phyloP scores from a whole-genome alignment of 352 stramenopile genomes.

The Phytophthora tentaculata region DNA sequence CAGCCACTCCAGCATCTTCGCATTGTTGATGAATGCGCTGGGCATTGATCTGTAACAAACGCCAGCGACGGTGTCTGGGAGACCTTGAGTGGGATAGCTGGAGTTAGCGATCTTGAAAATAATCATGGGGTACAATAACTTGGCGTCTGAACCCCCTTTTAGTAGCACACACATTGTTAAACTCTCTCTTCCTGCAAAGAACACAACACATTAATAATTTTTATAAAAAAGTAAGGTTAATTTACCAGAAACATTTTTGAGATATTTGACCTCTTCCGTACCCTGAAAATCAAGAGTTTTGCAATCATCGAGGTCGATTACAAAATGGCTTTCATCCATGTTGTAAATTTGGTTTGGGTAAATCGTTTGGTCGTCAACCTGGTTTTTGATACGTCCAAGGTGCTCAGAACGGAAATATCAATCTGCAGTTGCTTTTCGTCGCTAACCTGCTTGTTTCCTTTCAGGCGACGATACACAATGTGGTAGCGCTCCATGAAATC shows the following conservation, averaged over 20 bases:
- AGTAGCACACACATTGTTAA: too few relatives aligned
- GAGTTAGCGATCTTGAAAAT: too few relatives aligned
- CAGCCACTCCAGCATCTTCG: too few relatives aligned
- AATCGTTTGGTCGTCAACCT: neutral
- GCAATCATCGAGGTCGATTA: neutral
- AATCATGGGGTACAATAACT: too few relatives aligned
- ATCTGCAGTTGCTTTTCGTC: neutral
- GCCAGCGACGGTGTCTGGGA: too few relatives aligned
- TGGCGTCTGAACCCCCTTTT: too few relatives aligned
- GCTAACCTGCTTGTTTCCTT: neutral
- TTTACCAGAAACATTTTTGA: neutral
- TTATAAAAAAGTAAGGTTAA: neutral
- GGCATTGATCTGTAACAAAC: too few relatives aligned
- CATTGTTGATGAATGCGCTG: too few relatives aligned
- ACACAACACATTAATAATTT: neutral
- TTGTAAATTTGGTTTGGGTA: neutral
- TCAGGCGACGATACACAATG: too few relatives aligned
- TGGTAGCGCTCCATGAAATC: too few relatives aligned
- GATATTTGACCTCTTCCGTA: neutral
- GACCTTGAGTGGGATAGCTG: too few relatives aligned
- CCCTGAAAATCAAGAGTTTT: neutral
- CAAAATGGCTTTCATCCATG: neutral
- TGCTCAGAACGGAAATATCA: neutral
- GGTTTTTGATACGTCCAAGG: neutral
- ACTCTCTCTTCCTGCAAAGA: too few relatives aligned